phyloP scores from a whole-genome alignment of 2,329 filamentous ascomycete genomes.

The Emmonsia crescens region DNA sequence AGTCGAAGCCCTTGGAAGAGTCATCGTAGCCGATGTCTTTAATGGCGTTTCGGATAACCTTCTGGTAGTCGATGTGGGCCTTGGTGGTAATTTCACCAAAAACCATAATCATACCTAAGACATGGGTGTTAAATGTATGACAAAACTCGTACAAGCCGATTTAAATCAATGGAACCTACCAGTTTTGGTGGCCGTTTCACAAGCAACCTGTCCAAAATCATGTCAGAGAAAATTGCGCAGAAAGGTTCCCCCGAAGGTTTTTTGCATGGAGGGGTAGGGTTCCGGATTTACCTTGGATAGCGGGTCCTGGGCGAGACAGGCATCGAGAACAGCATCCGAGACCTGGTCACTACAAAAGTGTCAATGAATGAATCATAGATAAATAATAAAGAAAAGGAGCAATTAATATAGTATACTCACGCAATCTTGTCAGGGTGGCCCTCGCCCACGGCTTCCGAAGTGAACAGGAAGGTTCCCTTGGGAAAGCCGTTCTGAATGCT shows the following conservation, averaged over 20 bases:
- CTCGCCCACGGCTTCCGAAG: conserved; percentile 81
- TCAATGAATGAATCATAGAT: background rate
- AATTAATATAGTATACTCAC: conserved; percentile 31
- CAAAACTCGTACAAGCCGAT: conserved; percentile 3
- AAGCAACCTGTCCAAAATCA: conserved; percentile 53
- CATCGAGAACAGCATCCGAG: conserved; percentile 96
- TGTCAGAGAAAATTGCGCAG: conserved; percentile 1
- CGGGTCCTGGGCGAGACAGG: conserved; percentile 86
- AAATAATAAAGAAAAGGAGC: conserved; percentile 10
- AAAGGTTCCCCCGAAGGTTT: conserved; percentile 3
- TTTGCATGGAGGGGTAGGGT: conserved; percentile 6
- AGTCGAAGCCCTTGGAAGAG: conserved; percentile 97
- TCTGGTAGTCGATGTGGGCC: conserved; percentile 93
- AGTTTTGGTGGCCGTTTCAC: conserved; percentile 99
- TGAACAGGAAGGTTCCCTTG: conserved; percentile 72
- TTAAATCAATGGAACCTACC: conserved; percentile 42
- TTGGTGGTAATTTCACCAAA: conserved; percentile 98
- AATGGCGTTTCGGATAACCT: conserved; percentile 85
- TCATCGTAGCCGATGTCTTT: conserved; percentile 98
- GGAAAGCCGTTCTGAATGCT: conserved; percentile 15
- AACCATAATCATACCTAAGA: conserved; percentile 80
- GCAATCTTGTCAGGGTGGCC: conserved; percentile 95
- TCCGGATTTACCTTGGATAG: conserved; percentile 64
- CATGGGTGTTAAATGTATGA: conserved; percentile 8
- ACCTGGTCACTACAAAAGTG: conserved; percentile 63